phyloP scores from a whole-genome alignment of 1,284 basidiomycete species.

The Rhodotorula sp. region DNA sequence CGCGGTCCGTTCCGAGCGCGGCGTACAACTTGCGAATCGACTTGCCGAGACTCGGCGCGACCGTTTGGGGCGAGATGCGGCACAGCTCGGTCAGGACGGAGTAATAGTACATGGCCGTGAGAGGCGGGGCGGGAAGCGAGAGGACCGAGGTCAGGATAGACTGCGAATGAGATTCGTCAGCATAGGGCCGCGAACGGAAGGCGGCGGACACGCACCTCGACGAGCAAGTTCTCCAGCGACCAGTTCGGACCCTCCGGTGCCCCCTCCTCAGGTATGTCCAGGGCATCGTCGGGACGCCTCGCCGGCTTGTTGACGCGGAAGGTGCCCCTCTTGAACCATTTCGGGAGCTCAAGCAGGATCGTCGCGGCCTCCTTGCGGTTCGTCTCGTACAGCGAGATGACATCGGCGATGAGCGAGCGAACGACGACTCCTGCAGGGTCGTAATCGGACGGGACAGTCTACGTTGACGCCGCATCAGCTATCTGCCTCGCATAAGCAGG shows the following conservation, averaged over 20 bases:
- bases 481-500: not conserved
- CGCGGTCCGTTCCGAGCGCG: slow-evolving; percentile 63
- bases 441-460: slow-evolving; percentile 29
- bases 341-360: slow-evolving; percentile 79
- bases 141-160: slow-evolving; percentile 71
- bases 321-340: slow-evolving; percentile 77
- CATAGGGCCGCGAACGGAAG: not conserved
- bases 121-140: slow-evolving; percentile 70
- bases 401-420: slow-evolving; percentile 73
- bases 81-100: slow-evolving; percentile 89
- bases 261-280: slow-evolving; percentile 47
- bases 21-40: slow-evolving; percentile 83
- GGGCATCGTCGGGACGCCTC: slow-evolving; percentile 53
- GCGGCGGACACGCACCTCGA: slow-evolving; percentile 60
- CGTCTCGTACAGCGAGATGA: slow-evolving; percentile 87
- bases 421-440: slow-evolving; percentile 28
- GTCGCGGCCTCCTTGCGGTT: slow-evolving; percentile 94
- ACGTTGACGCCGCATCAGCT: not conserved
- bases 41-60: slow-evolving; percentile 94
- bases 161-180: slow-evolving; percentile 8
- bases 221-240: slow-evolving; percentile 70
- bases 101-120: slow-evolving; percentile 82
- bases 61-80: slow-evolving; percentile 82
- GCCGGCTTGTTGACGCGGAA: slow-evolving; percentile 58
- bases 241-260: slow-evolving; percentile 53